Percentiles rank a stretch among this genome's conserved stretches.
phyloP scores from a whole-genome alignment of 2,329 filamentous ascomycete species.

The Cercospora sojina region DNA sequence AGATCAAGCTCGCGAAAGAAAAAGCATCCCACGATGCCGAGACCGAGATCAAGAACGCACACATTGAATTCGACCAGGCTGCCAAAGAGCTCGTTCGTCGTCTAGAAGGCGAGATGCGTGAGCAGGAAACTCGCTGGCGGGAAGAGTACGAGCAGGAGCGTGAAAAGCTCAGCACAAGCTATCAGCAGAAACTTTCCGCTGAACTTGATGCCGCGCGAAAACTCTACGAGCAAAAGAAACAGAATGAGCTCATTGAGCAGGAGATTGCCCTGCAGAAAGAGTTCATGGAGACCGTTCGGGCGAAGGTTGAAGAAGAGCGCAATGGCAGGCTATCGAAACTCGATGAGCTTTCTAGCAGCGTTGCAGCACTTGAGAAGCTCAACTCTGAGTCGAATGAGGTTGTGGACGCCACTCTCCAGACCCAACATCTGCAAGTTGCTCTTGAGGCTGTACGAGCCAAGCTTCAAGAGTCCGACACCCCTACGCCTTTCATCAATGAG shows the following conservation, averaged over 20 bases:
- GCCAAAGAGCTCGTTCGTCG: constrained; percentile 83
- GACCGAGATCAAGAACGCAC: constrained; percentile 67
- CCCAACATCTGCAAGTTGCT: constrained; percentile 93
- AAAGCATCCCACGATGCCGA: constrained; percentile 70
- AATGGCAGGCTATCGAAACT: constrained; percentile 83
- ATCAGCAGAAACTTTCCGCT: constrained; percentile 74
- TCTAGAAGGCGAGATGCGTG: constrained; percentile 78
- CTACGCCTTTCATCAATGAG: constrained; percentile 82
- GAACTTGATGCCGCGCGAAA: constrained; percentile 77
- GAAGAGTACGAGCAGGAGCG: constrained; percentile 88
- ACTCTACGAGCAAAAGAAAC: constrained; percentile 76
- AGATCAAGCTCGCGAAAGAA: constrained; percentile 72
- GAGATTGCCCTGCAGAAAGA: constrained; percentile 82
- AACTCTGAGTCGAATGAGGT: constrained; percentile 88
- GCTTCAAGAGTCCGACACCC: constrained; percentile 70
- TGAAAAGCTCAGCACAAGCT: constrained; percentile 71
- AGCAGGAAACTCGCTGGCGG: constrained; percentile 79
- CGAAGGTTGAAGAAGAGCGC: constrained; percentile 84
- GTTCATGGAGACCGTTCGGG: constrained; percentile 74
- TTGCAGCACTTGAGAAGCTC: constrained; percentile 81
- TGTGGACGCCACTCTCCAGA: constrained; percentile 84
- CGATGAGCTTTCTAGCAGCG: constrained; percentile 71
- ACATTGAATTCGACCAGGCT: constrained; percentile 79
- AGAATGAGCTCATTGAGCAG: constrained; percentile 87
- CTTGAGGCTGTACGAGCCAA: constrained; percentile 88